phyloP scores from a whole-genome alignment of 2,329 filamentous ascomycete genomes.

The Fusarium drepaniforme region DNA sequence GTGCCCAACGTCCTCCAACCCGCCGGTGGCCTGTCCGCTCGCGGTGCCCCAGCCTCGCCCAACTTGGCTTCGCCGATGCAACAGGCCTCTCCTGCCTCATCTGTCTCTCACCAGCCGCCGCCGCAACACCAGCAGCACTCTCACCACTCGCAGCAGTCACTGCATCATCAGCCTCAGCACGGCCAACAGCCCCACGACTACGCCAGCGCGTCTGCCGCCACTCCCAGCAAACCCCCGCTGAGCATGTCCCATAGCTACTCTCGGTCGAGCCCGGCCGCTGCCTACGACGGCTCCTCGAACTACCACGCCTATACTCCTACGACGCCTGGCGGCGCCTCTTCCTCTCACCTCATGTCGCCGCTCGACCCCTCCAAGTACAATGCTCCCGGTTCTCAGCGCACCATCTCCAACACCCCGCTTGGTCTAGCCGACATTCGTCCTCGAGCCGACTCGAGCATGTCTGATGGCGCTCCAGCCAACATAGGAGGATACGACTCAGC shows the following conservation, averaged over 20 bases:
- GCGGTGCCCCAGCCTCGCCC: conserved; percentile 54
- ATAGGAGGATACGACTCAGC: conserved; percentile 74
- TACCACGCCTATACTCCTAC: conserved; percentile 71
- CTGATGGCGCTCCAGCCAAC: conserved; percentile 75
- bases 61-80: conserved; percentile 60
- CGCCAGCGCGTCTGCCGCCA: conserved; percentile 41
- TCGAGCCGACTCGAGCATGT: conserved; percentile 83
- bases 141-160: conserved; percentile 48
- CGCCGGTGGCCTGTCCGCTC: conserved; percentile 57
- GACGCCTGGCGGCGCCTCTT: conserved; percentile 69
- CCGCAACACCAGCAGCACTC: conserved; percentile 51
- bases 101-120: conserved; percentile 49
- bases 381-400: conserved; percentile 69
- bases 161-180: conserved; percentile 57
- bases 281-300: conserved; percentile 65
- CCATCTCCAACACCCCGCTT: conserved; percentile 85
- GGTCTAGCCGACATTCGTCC: conserved; percentile 93
- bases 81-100: conserved; percentile 48
- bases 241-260: conserved; percentile 82
- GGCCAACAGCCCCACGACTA: conserved; percentile 68
- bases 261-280: conserved; percentile 81
- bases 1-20: conserved; percentile 72
- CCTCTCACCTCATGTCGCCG: conserved; percentile 75
- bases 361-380: conserved; percentile 66
- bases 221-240: conserved; percentile 75